These are phyloP conservation scores for Aurifilum marmelostoma DNA, from an alignment of 2,329 filamentous ascomycete species.

Conservation along the genomic window DNA sequence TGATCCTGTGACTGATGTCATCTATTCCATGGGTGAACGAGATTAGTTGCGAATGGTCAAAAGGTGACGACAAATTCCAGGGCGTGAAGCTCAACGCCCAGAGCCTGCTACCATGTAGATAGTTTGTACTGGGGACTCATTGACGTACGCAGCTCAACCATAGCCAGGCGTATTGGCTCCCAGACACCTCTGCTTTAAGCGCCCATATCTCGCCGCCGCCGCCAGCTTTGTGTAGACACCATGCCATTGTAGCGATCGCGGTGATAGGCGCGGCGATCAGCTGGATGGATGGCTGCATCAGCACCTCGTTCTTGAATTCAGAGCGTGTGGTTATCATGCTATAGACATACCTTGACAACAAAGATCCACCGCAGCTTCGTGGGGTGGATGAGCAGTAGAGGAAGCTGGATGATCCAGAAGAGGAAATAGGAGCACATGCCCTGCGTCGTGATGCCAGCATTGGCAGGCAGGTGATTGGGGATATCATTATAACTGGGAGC, in stretches of 20 bases:
- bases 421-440: conserved; percentile 53
- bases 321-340: no score
- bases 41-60: background rate
- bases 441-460: conserved; percentile 58
- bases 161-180: conserved; percentile 56
- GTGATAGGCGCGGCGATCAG: conserved; percentile 57
- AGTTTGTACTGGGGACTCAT: background rate
- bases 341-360: conserved; percentile 43
- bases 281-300: conserved; percentile 6
- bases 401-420: conserved; percentile 60
- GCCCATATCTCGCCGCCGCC: conserved; percentile 48
- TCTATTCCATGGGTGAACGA: conserved; percentile 3
- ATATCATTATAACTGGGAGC: conserved; percentile 60
- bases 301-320: no score
- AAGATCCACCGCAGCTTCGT: conserved; percentile 39
- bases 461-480: conserved; percentile 54
- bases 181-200: conserved; percentile 39
- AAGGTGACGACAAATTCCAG: background rate
- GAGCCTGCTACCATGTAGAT: background rate
- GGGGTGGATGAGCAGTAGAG: conserved; percentile 53
- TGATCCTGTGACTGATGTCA: conserved; percentile 47
- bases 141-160: conserved; percentile 42
- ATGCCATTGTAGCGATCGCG: conserved; percentile 65
- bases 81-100: no score
- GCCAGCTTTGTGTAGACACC: conserved; percentile 61